These are phyloP conservation scores for Domatiomyces catenatus DNA, from an alignment of 2,329 filamentous ascomycete species.

Conservation along the genomic window DNA sequence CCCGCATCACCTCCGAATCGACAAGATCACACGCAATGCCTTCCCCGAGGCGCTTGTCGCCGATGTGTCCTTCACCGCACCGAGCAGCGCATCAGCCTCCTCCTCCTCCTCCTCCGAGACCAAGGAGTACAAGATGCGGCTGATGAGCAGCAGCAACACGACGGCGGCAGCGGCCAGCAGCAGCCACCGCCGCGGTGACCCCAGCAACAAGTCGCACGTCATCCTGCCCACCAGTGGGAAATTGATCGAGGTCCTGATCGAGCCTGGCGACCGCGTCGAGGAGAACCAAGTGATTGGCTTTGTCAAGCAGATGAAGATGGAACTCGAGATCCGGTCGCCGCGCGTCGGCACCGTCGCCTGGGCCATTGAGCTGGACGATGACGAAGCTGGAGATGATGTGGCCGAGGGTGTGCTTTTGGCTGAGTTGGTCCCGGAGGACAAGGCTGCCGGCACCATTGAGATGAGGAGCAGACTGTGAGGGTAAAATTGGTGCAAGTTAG, in stretches of 20 bases:
- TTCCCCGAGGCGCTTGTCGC: conserved; percentile 42
- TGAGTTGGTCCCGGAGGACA: conserved; percentile 27
- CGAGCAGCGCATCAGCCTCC: conserved; percentile 18
- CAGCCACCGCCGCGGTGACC: conserved; percentile 36
- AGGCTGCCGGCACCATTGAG: conserved; percentile 5
- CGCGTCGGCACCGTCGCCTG: conserved; percentile 35
- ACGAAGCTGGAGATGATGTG: conserved; percentile 36
- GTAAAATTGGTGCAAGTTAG: background rate
- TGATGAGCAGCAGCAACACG: conserved; percentile 29
- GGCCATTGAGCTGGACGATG: conserved; percentile 38
- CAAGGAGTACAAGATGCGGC: conserved; percentile 30
- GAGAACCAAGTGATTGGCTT: conserved; percentile 42
- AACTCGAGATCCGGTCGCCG: conserved; percentile 43
- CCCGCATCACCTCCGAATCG: conserved; percentile 38
- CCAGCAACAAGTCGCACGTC: conserved; percentile 36
- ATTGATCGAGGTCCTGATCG: conserved; percentile 43
- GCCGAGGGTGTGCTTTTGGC: conserved; percentile 39
- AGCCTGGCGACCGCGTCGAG: conserved; percentile 34
- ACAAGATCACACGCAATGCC: conserved; percentile 42
- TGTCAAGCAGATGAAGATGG: conserved; percentile 56
- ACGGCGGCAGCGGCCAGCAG: conserved; percentile 23
- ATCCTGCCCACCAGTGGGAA: conserved; percentile 44
- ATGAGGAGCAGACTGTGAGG: background rate
- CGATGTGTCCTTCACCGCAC: conserved; percentile 35
- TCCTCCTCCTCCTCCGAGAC: conserved; percentile 19